Evolutionary conservation across 2,329 filamentous ascomycete species (phyloP).

Genomic region (Apiospora pterosperma): DNA sequence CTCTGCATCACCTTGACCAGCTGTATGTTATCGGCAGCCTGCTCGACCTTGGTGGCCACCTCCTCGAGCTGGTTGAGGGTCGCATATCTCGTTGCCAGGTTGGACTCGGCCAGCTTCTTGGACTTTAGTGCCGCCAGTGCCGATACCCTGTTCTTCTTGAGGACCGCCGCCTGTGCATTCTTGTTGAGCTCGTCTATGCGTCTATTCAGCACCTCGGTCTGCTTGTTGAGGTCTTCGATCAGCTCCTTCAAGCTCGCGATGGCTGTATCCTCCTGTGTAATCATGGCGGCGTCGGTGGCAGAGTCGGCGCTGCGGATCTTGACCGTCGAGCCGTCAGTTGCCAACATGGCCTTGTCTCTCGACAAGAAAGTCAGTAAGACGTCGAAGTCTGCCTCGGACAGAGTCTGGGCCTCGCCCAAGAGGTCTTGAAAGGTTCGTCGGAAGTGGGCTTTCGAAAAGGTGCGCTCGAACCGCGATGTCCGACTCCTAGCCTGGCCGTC

Average conservation of each 20-base stretch:
- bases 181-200: conserved; percentile 64
- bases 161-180: conserved; percentile 68
- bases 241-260: conserved; percentile 83
- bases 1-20: conserved; percentile 80
- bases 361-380: conserved; percentile 68
- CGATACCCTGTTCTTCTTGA: conserved; percentile 67
- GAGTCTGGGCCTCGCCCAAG: conserved; percentile 39
- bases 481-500: conserved; percentile 38
- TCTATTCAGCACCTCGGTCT: conserved; percentile 63
- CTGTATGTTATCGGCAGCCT: conserved; percentile 80
- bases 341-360: conserved; percentile 59
- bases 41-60: conserved; percentile 77
- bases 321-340: conserved; percentile 65
- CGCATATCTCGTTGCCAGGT: conserved; percentile 66
- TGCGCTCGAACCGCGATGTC: conserved; percentile 57
- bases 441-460: conserved; percentile 67
- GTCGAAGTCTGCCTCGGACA: conserved; percentile 65
- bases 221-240: conserved; percentile 68
- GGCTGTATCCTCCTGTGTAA: conserved; percentile 76
- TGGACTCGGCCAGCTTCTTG: conserved; percentile 77
- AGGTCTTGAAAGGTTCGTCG: conserved; percentile 51
- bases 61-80: conserved; percentile 80
- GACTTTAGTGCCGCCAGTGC: conserved; percentile 77
- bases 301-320: conserved; percentile 61
- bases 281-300: conserved; percentile 35